Evolutionary conservation across 495 filamentous ascomycete genomes (phyloP), one percentile per base, ranked within the genome.

Genomic region (Letharia lupina): DNA sequence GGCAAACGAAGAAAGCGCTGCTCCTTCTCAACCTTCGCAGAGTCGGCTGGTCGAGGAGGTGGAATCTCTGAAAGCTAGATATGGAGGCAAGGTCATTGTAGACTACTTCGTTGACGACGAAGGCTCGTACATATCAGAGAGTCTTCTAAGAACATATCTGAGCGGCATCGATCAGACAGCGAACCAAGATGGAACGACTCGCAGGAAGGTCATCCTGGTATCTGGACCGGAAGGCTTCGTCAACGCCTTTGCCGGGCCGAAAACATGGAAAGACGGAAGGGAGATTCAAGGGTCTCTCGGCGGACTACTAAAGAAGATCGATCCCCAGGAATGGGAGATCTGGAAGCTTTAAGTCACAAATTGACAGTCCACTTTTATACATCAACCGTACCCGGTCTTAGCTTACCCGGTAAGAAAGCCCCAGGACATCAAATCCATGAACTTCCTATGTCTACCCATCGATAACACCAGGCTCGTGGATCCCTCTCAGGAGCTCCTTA

Each of bases 191-290:
- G 64, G 57, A 20, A 63, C 65, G 33, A 23, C 47, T 13, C 74
- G 77, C 8, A 81, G 75, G 67, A 89, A 85, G 65, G 68, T 95
- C 54, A 77, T 97, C 39, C 76, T 96, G 60, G 79, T 98, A 7
- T 93, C 91, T 3, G 94, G 94, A 0, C 93, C 94, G 0, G 90
- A 94, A 52, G 93, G 94, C 20, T 98, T 98, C 77, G 82, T 97
- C 58, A 81, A 79, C 37, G 82, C 86, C 69, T 88, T 88, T 77
- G 89, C 89, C 10, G 93, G 93, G 8, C 80, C 84, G 7, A 96
- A 95, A 75, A 73, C 80, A 4, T 93, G 87, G 86, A 81, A 80
- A 6, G 79, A 80, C 60, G 91, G 91, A 9, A 77, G 78, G 69
- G 89, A 96, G 77, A 76, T 81, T 23, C 89, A 93, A 70, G 93